phyloP scores from a whole-genome alignment of 345 rosid genomes.

The Pistacia integerrima region DNA sequence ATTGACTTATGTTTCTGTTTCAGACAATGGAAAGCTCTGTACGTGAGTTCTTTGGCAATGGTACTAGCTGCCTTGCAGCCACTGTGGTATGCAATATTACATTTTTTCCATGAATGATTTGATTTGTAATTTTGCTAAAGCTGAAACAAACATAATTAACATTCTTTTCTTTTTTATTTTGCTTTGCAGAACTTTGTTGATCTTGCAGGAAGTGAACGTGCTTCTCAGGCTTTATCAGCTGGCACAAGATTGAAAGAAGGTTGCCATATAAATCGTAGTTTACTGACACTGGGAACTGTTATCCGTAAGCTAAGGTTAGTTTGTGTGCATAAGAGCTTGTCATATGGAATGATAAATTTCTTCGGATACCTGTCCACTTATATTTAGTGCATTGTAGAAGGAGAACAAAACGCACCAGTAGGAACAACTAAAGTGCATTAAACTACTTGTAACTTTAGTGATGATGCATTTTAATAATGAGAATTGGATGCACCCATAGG shows the following conservation, averaged over 20 bases:
- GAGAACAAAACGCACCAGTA: not conserved
- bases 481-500: not conserved
- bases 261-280: slow-evolving; percentile 91
- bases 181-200: slow-evolving; percentile 74
- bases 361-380: not conserved
- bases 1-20: slow-evolving; percentile 13
- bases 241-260: slow-evolving; percentile 94
- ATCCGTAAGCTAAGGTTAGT: slow-evolving; percentile 92
- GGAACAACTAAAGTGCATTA: not conserved
- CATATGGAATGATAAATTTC: not conserved
- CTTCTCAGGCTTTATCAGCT: slow-evolving; percentile 86
- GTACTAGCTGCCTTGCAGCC: slow-evolving; percentile 74
- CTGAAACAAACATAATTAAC: not conserved
- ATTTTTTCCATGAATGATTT: slow-evolving; percentile 13
- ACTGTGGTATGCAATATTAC: slow-evolving; percentile 59
- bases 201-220: slow-evolving; percentile 98
- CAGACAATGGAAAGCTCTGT: slow-evolving; percentile 89
- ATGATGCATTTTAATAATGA: not conserved
- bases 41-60: slow-evolving; percentile 59
- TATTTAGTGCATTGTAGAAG: not conserved
- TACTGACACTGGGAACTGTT: slow-evolving; percentile 91
- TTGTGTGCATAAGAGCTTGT: not conserved
- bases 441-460: not conserved
- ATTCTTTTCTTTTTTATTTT: slow-evolving; percentile 10
- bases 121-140: not conserved